phyloP scores from a whole-genome alignment of 352 stramenopile genomes.

The Phytophthora multivora region DNA sequence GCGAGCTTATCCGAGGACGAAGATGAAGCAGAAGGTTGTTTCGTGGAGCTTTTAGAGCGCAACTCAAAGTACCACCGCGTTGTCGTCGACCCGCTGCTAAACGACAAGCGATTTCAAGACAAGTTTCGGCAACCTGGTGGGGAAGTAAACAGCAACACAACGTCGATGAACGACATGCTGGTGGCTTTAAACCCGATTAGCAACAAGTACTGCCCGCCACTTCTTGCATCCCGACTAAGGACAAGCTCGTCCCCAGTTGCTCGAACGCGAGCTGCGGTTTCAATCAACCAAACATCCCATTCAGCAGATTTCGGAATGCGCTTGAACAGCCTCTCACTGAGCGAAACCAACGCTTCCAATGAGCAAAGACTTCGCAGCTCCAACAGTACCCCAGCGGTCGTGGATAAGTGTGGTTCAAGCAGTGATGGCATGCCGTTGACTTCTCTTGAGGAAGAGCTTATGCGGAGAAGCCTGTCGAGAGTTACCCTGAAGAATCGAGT shows the following conservation, averaged over 20 bases:
- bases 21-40: conserved; percentile 41
- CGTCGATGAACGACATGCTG: conserved; percentile 49
- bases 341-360: neutral
- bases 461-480: conserved; percentile 63
- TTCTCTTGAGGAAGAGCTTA: conserved; percentile 47
- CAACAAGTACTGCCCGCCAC: conserved; percentile 61
- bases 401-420: conserved; percentile 5
- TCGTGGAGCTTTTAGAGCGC: conserved; percentile 65
- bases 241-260: conserved; percentile 2
- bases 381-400: conserved; percentile 17
- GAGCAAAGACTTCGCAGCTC: conserved; percentile 11
- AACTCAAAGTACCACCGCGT: conserved; percentile 56
- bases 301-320: neutral
- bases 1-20: conserved; percentile 30
- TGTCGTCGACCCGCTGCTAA: conserved; percentile 57
- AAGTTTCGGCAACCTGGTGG: conserved; percentile 51
- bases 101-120: conserved; percentile 61
- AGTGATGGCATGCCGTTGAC: conserved; percentile 10
- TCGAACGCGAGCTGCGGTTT: neutral
- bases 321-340: neutral
- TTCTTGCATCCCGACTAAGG: conserved; percentile 54
- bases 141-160: conserved; percentile 24
- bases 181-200: conserved; percentile 44
- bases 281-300: conserved; percentile 12
- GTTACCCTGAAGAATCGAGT: conserved; percentile 63